Percentiles rank a stretch among this genome's conserved stretches.
Conservation (phyloP, 2,329 filamentous ascomycete genomes). For the Talaromyces sp. region DNA sequence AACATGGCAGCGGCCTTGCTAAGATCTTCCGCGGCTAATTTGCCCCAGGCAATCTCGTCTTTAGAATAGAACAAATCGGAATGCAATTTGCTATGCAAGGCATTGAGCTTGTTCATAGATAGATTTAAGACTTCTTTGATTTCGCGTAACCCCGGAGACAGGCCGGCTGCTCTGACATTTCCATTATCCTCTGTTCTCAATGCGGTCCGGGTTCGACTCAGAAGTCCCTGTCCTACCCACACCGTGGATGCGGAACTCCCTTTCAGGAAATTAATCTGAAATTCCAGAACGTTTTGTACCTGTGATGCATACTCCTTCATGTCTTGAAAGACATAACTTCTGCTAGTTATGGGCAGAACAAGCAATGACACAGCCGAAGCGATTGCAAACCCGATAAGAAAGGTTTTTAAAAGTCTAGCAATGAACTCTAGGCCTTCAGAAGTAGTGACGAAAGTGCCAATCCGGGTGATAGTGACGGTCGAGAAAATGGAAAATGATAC, state of each 20-base stretch:
- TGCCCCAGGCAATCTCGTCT: constrained; percentile 68
- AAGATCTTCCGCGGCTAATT: constrained; percentile 63
- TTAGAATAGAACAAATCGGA: constrained; percentile 69
- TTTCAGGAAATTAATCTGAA: constrained; percentile 53
- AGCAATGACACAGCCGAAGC: constrained; percentile 62
- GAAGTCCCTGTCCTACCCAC: neutral
- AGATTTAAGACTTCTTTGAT: constrained; percentile 36
- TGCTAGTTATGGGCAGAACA: constrained; percentile 63
- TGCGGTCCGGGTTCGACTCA: neutral
- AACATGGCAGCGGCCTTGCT: neutral
- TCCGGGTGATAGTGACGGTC: constrained; percentile 62
- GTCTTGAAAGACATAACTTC: constrained; percentile 62
- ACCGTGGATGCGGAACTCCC: neutral
- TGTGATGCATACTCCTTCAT: constrained; percentile 57
- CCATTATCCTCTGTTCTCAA: constrained; percentile 55
- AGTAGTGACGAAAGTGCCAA: constrained; percentile 57
- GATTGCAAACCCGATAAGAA: constrained; percentile 63
- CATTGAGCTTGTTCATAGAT: constrained; percentile 51
- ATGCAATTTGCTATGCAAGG: constrained; percentile 63
- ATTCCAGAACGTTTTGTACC: constrained; percentile 55
- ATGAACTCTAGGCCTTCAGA: constrained; percentile 53
- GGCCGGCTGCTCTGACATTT: constrained; percentile 22
- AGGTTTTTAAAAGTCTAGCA: constrained; percentile 55
- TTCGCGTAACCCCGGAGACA: constrained; percentile 26
- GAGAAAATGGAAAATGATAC: constrained; percentile 67